Conservation (phyloP, 306 rosid genomes). For the Ziziphus jujuba region DNA sequence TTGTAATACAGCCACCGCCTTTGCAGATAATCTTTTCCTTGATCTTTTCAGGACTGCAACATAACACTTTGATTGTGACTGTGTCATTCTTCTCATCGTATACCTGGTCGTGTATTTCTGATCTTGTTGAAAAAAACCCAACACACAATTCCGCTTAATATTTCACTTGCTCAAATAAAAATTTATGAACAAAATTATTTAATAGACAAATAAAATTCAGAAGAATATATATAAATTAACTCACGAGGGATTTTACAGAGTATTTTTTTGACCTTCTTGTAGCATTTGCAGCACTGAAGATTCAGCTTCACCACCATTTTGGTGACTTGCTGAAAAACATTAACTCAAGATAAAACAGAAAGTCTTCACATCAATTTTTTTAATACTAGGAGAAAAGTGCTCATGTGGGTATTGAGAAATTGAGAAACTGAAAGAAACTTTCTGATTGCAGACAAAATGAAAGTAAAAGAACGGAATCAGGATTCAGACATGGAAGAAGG, state of each 20-base stretch:
- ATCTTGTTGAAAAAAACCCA: slow-evolving; percentile 32
- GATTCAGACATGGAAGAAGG: slow-evolving; percentile 4
- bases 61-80: slow-evolving; percentile 68
- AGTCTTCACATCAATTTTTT: no score
- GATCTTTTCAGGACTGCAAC: slow-evolving; percentile 76
- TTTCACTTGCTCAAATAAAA: neutral
- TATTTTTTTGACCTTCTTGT: slow-evolving; percentile 73
- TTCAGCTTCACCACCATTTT: slow-evolving; percentile 71
- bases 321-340: slow-evolving; percentile 40
- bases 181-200: neutral
- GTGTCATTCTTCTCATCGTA: slow-evolving; percentile 56
- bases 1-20: slow-evolving; percentile 54
- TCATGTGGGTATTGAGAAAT: no score
- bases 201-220: neutral
- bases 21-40: slow-evolving; percentile 60
- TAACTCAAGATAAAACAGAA: no score
- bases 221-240: slow-evolving; percentile 42
- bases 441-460: neutral
- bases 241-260: slow-evolving; percentile 74
- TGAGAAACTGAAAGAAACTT: neutral
- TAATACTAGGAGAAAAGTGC: neutral
- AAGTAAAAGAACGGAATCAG: neutral
- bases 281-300: slow-evolving; percentile 68
- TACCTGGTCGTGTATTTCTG: slow-evolving; percentile 78
- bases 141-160: slow-evolving; percentile 22